phyloP scores from a whole-genome alignment of 169 alveolate genomes.

The Plasmodium adleri region DNA sequence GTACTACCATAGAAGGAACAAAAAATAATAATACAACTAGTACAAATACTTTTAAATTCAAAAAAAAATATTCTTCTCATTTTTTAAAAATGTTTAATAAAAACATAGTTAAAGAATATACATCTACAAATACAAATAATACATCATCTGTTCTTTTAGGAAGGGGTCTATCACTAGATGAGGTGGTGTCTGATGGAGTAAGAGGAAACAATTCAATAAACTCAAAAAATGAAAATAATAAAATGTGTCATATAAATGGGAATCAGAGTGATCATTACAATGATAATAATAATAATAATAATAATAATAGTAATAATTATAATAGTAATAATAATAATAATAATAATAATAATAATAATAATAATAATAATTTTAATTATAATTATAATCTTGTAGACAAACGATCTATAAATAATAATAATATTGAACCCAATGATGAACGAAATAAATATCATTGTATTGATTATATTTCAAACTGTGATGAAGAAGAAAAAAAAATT shows the following conservation, averaged over 20 bases:
- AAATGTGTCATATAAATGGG: no score
- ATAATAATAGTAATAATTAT: not conserved
- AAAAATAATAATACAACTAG: not conserved
- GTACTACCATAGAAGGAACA: not conserved
- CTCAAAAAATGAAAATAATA: no score
- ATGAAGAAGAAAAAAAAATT: not conserved
- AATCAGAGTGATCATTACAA: not conserved
- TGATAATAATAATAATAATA: not conserved
- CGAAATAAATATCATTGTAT: not conserved
- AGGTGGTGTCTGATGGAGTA: not conserved
- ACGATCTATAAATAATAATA: not conserved
- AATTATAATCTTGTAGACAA: not conserved
- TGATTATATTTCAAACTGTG: not conserved
- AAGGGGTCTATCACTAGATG: no score
- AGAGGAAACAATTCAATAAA: no score
- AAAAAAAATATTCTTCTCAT: conserved; percentile 37
- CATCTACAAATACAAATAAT: conserved; percentile 16
- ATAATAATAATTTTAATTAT: not conserved
- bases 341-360: not conserved
- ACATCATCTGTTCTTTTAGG: no score
- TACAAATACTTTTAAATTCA: conserved; percentile 1
- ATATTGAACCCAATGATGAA: not conserved
- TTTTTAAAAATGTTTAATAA: conserved; percentile 49
- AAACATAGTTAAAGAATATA: conserved; percentile 28
- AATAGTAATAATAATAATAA: not conserved